These are phyloP conservation scores for Cryoendolithus antarcticus DNA, from an alignment of 2,329 filamentous ascomycete species.

Conservation along the genomic window DNA sequence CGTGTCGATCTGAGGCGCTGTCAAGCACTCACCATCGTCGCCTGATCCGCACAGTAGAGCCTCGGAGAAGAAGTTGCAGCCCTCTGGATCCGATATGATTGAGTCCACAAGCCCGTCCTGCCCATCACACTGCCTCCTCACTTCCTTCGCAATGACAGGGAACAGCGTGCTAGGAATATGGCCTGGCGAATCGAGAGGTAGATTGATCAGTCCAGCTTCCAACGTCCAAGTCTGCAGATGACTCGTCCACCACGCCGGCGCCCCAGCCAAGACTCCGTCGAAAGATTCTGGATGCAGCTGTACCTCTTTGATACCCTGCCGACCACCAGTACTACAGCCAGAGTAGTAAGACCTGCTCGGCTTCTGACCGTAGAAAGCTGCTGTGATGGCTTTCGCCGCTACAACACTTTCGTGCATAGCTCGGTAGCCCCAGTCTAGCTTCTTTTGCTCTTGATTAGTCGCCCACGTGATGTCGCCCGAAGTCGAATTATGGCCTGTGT, in stretches of 20 bases:
- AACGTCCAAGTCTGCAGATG: conserved; percentile 36
- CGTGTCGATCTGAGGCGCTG: conserved; percentile 30
- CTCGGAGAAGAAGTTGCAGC: conserved; percentile 35
- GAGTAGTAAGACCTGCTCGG: conserved; percentile 41
- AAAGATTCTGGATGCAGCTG: conserved; percentile 45
- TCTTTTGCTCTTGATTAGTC: conserved; percentile 23
- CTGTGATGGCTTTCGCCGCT: conserved; percentile 35
- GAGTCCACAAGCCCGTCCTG: conserved; percentile 39
- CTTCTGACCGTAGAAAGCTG: conserved; percentile 35
- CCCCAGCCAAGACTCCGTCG: conserved; percentile 44
- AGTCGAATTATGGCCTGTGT: conserved; percentile 33
- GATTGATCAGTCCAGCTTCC: conserved; percentile 36
- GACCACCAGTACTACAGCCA: conserved; percentile 48
- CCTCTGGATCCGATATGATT: conserved; percentile 36
- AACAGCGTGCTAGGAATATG: conserved; percentile 35
- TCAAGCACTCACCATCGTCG: conserved; percentile 29
- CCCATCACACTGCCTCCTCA: conserved; percentile 39
- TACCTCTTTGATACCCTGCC: conserved; percentile 44
- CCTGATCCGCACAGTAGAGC: conserved; percentile 27
- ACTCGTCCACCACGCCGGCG: conserved; percentile 39
- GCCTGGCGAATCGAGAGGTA: conserved; percentile 32
- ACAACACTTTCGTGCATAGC: conserved; percentile 38
- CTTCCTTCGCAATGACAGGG: conserved; percentile 31
- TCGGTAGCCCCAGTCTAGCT: conserved; percentile 29
- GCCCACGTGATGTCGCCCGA: conserved; percentile 26